These are phyloP conservation scores for Aspergillus sp. DNA, from an alignment of 2,329 filamentous ascomycete genomes.

Conservation along the genomic window DNA sequence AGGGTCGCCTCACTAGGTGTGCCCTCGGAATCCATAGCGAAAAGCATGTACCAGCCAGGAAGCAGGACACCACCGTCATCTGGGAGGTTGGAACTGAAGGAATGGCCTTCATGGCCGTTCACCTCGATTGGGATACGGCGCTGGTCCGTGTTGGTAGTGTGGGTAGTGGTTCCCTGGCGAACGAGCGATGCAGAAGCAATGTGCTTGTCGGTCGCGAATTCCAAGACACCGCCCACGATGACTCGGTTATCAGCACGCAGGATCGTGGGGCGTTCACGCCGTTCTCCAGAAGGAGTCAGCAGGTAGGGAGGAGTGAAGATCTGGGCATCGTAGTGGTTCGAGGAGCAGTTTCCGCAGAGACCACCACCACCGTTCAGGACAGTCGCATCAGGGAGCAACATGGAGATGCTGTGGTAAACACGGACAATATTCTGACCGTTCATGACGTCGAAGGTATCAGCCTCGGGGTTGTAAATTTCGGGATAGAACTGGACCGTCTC, in stretches of 20 bases:
- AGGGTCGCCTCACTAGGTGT: constrained; percentile 33
- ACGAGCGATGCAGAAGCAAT: constrained; percentile 42
- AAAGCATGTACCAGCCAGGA: constrained; percentile 2
- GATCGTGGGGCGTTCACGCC: background rate
- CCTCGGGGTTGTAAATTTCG: constrained; percentile 49
- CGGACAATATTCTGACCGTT: constrained; percentile 21
- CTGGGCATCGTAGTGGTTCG: constrained; percentile 56
- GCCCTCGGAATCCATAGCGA: background rate
- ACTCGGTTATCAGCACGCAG: background rate
- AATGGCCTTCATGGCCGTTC: background rate
- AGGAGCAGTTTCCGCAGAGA: constrained; percentile 49
- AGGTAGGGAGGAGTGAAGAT: constrained; percentile 60
- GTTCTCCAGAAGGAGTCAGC: constrained; percentile 26
- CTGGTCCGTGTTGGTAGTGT: constrained; percentile 4
- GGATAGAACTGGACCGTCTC: constrained; percentile 41
- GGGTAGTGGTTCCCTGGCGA: constrained; percentile 25
- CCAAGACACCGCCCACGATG: background rate
- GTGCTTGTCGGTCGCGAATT: constrained; percentile 2
- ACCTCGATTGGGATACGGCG: background rate
- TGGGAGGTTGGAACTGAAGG: background rate
- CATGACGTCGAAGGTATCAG: constrained; percentile 35
- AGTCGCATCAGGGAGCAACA: constrained; percentile 53
- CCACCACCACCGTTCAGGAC: constrained; percentile 55
- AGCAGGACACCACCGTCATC: background rate
- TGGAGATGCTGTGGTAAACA: constrained; percentile 50